Conservation (phyloP, 2,329 filamentous ascomycete genomes). For the Claviceps purpurea region DNA sequence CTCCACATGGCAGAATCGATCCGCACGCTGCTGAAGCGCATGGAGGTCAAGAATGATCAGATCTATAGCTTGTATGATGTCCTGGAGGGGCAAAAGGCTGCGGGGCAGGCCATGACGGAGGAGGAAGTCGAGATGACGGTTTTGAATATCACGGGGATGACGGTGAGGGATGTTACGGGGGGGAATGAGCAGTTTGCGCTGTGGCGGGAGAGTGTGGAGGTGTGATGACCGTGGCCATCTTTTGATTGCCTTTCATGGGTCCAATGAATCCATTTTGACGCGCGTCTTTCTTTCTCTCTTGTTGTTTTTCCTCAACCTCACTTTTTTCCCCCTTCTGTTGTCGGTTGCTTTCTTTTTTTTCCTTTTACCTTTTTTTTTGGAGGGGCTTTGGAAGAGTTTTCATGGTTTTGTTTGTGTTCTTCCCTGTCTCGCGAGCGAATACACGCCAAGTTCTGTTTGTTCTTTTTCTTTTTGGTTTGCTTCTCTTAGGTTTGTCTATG, state of each 20-base stretch:
- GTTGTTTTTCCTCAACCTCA: background rate
- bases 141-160: constrained; percentile 36
- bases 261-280: background rate
- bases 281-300: background rate
- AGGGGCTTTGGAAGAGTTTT: too few relatives aligned
- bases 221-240: background rate
- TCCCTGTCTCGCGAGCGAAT: background rate
- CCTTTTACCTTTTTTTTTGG: too few relatives aligned
- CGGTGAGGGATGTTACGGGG: constrained; percentile 25
- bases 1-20: constrained; percentile 48
- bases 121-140: constrained; percentile 53
- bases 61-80: constrained; percentile 78
- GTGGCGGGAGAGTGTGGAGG: constrained; percentile 19
- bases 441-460: background rate
- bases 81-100: constrained; percentile 61
- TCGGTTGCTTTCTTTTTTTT: background rate
- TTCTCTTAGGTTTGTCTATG: too few relatives aligned
- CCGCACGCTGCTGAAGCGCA: constrained; percentile 43
- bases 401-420: background rate
- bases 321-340: too few relatives aligned
- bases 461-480: background rate
- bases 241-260: too few relatives aligned
- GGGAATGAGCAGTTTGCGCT: constrained; percentile 24
- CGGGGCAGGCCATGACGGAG: constrained; percentile 48
- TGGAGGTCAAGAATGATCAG: constrained; percentile 64